These are phyloP conservation scores for Parastagonospora avenae DNA, from an alignment of 2,329 filamentous ascomycete genomes.

Conservation along the genomic window DNA sequence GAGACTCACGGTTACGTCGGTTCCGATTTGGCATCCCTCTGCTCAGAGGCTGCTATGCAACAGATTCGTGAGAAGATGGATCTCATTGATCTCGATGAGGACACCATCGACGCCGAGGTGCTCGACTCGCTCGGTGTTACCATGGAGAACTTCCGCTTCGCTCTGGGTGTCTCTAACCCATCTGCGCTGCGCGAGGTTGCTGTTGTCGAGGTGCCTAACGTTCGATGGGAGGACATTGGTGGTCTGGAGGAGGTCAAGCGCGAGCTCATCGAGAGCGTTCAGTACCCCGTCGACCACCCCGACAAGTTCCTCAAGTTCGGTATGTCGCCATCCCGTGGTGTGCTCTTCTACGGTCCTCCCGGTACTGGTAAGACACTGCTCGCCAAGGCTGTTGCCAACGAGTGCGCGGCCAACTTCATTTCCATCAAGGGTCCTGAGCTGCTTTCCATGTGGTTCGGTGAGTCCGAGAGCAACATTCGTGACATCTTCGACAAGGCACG, in stretches of 20 bases:
- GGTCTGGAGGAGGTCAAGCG: slow-evolving; percentile 98
- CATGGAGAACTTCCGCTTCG: slow-evolving; percentile 99
- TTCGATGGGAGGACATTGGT: slow-evolving; percentile 99
- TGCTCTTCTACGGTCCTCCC: slow-evolving; percentile 97
- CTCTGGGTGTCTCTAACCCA: slow-evolving; percentile 96
- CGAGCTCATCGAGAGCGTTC: slow-evolving; percentile 97
- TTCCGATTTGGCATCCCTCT: slow-evolving; percentile 96
- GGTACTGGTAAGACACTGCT: slow-evolving; percentile 99
- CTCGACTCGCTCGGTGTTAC: slow-evolving; percentile 97
- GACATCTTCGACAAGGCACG: slow-evolving; percentile 99
- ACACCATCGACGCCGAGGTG: slow-evolving; percentile 98
- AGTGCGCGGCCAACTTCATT: slow-evolving; percentile 99
- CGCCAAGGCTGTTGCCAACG: slow-evolving; percentile 98
- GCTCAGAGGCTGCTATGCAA: slow-evolving; percentile 99
- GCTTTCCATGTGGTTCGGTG: slow-evolving; percentile 99
- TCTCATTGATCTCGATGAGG: slow-evolving; percentile 96
- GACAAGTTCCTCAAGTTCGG: slow-evolving; percentile 99
- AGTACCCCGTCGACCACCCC: slow-evolving; percentile 98
- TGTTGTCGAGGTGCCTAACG: slow-evolving; percentile 98
- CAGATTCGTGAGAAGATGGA: slow-evolving; percentile 99
- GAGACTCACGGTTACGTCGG: slow-evolving; percentile 99
- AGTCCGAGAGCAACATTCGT: slow-evolving; percentile 99
- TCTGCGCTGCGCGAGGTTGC: slow-evolving; percentile 98
- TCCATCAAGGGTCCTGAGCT: slow-evolving; percentile 98
- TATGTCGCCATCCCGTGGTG: slow-evolving; percentile 95